Conservation (phyloP, 2,329 filamentous ascomycete genomes). For the Aspergillus sergii region DNA sequence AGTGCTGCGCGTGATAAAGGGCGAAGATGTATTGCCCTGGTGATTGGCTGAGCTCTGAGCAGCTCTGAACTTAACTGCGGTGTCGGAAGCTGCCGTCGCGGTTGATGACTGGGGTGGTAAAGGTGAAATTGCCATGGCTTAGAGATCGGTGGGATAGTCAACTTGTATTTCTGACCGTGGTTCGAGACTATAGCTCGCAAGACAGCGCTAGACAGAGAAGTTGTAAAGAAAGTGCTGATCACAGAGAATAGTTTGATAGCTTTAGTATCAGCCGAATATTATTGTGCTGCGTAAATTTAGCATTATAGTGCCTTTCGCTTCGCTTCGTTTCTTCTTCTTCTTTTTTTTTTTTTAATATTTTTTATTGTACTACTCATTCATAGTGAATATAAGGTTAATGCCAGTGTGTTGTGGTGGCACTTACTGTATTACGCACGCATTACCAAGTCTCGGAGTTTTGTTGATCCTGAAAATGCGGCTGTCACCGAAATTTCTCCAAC, state of each 20-base stretch:
- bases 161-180: not conserved
- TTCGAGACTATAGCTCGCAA: not conserved
- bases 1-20: conserved; percentile 21
- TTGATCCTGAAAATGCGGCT: conserved; percentile 31
- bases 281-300: not conserved
- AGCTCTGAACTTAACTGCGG: conserved; percentile 37
- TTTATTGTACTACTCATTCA: not conserved
- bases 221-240: not conserved
- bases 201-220: not conserved
- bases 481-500: conserved; percentile 32
- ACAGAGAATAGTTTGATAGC: not conserved
- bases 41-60: conserved; percentile 30
- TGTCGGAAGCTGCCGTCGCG: conserved; percentile 34
- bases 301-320: not conserved
- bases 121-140: conserved; percentile 47
- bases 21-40: conserved; percentile 19
- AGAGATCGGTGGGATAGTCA: not conserved
- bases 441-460: conserved; percentile 28
- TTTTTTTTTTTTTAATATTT: no score
- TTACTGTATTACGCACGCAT: no score
- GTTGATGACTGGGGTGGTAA: conserved; percentile 40
- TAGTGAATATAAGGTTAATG: not conserved
- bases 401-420: not conserved
- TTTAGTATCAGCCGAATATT: not conserved
- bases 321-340: not conserved